Conservation (phyloP, 2,329 filamentous ascomycete species). For the Orbilia ellipsospora region DNA sequence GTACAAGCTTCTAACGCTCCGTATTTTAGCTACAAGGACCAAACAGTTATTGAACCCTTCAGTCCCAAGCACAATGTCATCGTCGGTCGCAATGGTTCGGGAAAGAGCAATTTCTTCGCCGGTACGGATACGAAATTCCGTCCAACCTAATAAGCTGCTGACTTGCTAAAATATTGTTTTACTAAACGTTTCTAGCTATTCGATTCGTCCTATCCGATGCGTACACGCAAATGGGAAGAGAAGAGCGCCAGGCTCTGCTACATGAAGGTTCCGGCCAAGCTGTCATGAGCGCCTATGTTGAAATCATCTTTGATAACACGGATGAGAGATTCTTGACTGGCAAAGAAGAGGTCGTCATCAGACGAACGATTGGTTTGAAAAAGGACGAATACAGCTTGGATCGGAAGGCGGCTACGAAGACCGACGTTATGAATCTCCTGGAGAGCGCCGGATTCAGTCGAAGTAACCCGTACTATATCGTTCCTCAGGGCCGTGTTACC, state of each 20-base stretch:
- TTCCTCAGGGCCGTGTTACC: constrained; percentile 95
- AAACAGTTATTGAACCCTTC: constrained; percentile 98
- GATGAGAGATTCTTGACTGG: constrained; percentile 95
- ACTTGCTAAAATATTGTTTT: constrained; percentile 13
- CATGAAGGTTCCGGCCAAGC: constrained; percentile 98
- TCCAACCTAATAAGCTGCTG: not conserved
- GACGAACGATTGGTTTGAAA: constrained; percentile 94
- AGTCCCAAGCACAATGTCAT: constrained; percentile 98
- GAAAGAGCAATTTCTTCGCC: constrained; percentile 99
- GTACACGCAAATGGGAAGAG: constrained; percentile 93
- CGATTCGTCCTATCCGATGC: constrained; percentile 98
- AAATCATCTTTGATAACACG: constrained; percentile 98
- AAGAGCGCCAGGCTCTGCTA: constrained; percentile 94
- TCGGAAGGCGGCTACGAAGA: constrained; percentile 93
- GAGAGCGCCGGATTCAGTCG: constrained; percentile 96
- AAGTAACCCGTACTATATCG: constrained; percentile 99
- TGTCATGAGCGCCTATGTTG: constrained; percentile 99
- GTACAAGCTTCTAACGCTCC: constrained; percentile 36
- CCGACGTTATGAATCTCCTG: constrained; percentile 92
- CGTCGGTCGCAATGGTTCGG: constrained; percentile 97
- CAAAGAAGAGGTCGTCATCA: constrained; percentile 87
- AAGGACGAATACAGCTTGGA: constrained; percentile 99
- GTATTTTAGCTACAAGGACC: constrained; percentile 89
- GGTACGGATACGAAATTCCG: constrained; percentile 23
- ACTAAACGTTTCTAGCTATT: constrained; percentile 71